Percentiles rank a stretch among this genome's conserved stretches.
phyloP scores from a whole-genome alignment of 441 rosid species.

The Melastoma candidum region DNA sequence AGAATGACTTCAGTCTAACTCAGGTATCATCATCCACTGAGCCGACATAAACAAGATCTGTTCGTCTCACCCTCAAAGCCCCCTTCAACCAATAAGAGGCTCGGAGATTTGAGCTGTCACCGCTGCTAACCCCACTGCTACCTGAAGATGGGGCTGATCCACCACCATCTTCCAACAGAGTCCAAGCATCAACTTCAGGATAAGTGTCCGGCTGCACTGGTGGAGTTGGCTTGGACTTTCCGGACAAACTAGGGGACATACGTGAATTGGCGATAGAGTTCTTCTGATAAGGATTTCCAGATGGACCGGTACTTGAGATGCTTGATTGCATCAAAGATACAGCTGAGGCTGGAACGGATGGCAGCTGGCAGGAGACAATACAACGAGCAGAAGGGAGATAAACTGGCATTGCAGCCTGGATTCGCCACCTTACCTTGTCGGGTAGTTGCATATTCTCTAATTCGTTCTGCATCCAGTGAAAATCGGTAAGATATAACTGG shows the following conservation, averaged over 20 bases:
- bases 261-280: constrained; percentile 36
- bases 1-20: constrained; percentile 10
- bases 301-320: constrained; percentile 26
- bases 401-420: constrained; percentile 92
- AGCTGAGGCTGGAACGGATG: constrained; percentile 51
- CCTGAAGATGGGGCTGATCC: constrained; percentile 63
- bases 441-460: constrained; percentile 89
- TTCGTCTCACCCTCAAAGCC: constrained; percentile 75
- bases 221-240: constrained; percentile 36
- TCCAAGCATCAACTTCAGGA: constrained; percentile 90
- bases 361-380: constrained; percentile 66
- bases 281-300: constrained; percentile 36
- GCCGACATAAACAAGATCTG: constrained; percentile 82
- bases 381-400: constrained; percentile 54
- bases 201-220: constrained; percentile 42
- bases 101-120: constrained; percentile 68
- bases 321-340: constrained; percentile 58
- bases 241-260: constrained; percentile 25
- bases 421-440: constrained; percentile 77
- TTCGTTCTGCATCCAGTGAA: constrained; percentile 59
- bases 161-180: constrained; percentile 85
- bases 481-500: neutral
- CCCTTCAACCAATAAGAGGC: constrained; percentile 95
- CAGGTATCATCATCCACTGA: constrained; percentile 90
- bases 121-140: constrained; percentile 35